Evolutionary conservation across 2,329 filamentous ascomycete species (phyloP), one percentile per base, ranked within the genome.

Genomic region (Monosporascus sp.): DNA sequence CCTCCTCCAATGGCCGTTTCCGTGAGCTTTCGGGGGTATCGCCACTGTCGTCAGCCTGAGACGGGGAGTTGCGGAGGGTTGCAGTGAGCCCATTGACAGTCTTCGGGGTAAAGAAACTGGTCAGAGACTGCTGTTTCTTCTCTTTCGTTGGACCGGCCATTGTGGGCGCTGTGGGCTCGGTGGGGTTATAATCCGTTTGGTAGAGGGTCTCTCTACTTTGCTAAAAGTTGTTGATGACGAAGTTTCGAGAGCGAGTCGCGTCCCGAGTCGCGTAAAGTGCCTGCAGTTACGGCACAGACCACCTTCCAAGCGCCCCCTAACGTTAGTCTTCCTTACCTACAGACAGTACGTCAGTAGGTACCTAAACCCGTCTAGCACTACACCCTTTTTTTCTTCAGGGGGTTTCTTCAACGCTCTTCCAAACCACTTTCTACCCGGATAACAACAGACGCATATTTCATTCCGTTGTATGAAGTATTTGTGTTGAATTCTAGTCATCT

Each of bases 81-180:
- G 72, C 65, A n/a, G 69, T 63, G 24, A 75, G 62, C 53, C 73
- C 75, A 67, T 79, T 80, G 65, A 73, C 68, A 14, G 81, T 73
- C 58, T 81, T 86, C 16, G 83, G 84, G 1, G 84, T 82, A 68
- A 96, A 96, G 73, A 96, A 96, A 66, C 85, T 92, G 3, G 90
- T 94, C 56, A 97, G 86, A 1, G 90, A 90, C 60, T 87, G 82
- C 66, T 97, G 90, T 63, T 87, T 89, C 71, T 87, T 88, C 52
- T 69, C 73, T 27, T 76, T 76, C 1, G 76, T 56, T 16, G 70
- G 64, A 31, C 69, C 67, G 17, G 72, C 65, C 73, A 76, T 76
- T 34, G 45, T 58, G 52, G 37, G 43, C 16, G 22, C 34, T 6
- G 22, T 37, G 11, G 34, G 5, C 8, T 40, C 7, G 34, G 34